Evolutionary conservation across 768 basidiomycete species (phyloP).

Genomic region (Terana coerulea): DNA sequence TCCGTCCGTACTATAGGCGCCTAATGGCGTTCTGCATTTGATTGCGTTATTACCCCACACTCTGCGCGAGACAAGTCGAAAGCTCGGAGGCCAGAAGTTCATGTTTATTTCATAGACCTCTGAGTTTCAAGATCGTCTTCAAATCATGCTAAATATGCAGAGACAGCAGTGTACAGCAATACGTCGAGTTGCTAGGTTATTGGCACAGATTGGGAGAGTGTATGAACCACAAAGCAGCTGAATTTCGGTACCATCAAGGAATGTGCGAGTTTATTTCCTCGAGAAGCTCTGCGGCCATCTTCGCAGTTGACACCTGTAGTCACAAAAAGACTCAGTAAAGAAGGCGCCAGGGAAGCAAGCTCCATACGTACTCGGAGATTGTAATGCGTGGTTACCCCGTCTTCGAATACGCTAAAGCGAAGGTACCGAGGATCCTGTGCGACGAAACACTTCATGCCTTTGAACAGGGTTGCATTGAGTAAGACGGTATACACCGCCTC

Average conservation of each 20-base stretch:
- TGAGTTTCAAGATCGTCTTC: no score
- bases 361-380: slow-evolving; percentile 71
- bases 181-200: slow-evolving; percentile 3
- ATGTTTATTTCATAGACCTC: no score
- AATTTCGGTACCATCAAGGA: slow-evolving; percentile 21
- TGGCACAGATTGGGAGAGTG: neutral
- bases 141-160: neutral
- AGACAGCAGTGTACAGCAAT: slow-evolving; percentile 2
- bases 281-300: slow-evolving; percentile 66
- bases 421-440: slow-evolving; percentile 80
- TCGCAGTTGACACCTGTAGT: slow-evolving; percentile 58
- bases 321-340: neutral
- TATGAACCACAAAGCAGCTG: no score
- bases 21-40: neutral
- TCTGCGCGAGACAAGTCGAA: no score
- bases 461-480: slow-evolving; percentile 72
- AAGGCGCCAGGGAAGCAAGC: neutral
- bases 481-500: slow-evolving; percentile 76
- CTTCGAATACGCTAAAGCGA: slow-evolving; percentile 69
- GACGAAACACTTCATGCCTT: slow-evolving; percentile 68
- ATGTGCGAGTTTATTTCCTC: slow-evolving; percentile 47
- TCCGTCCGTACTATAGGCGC: slow-evolving; percentile 1
- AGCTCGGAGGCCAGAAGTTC: no score
- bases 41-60: slow-evolving; percentile 6
- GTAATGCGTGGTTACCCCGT: slow-evolving; percentile 59